Conservation (phyloP, 2,329 filamentous ascomycete genomes). For the Pseudomassariella vexata region DNA sequence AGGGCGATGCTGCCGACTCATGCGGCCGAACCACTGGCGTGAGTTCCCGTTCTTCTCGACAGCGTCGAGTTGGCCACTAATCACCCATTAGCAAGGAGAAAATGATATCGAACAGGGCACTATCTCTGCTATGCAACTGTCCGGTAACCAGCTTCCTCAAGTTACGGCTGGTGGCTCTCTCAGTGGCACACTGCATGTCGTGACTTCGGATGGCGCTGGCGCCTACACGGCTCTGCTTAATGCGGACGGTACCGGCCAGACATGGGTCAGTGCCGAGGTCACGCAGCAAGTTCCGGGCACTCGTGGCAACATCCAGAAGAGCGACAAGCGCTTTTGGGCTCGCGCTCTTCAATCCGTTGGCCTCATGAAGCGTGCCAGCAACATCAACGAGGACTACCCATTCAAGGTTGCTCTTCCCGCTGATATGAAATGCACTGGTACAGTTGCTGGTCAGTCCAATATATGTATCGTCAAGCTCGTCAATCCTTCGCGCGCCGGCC, state of each 20-base stretch:
- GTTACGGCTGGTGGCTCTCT: constrained; percentile 28
- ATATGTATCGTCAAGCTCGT: constrained; percentile 38
- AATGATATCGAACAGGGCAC: too few relatives aligned
- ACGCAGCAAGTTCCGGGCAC: constrained; percentile 29
- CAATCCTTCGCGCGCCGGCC: constrained; percentile 32
- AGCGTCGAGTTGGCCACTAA: too few relatives aligned
- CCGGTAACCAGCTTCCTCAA: constrained; percentile 32
- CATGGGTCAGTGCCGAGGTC: too few relatives aligned
- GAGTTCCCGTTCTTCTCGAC: too few relatives aligned
- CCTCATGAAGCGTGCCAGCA: constrained; percentile 22
- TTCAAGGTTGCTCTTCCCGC: too few relatives aligned
- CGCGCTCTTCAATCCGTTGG: constrained; percentile 11
- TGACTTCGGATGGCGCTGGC: constrained; percentile 35
- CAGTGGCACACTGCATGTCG: constrained; percentile 30
- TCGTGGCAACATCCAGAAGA: constrained; percentile 24
- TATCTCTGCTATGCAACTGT: constrained; percentile 31
- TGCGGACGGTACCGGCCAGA: constrained; percentile 28
- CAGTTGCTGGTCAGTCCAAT: constrained; percentile 23
- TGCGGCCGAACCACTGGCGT: neutral
- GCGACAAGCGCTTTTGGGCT: constrained; percentile 11
- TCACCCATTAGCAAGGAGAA: too few relatives aligned
- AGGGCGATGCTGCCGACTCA: neutral
- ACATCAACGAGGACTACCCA: constrained; percentile 22
- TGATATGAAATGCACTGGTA: constrained; percentile 32
- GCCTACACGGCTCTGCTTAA: constrained; percentile 32